These are phyloP conservation scores for Corylus avellana DNA, from an alignment of 306 rosid species.

Conservation along the genomic window DNA sequence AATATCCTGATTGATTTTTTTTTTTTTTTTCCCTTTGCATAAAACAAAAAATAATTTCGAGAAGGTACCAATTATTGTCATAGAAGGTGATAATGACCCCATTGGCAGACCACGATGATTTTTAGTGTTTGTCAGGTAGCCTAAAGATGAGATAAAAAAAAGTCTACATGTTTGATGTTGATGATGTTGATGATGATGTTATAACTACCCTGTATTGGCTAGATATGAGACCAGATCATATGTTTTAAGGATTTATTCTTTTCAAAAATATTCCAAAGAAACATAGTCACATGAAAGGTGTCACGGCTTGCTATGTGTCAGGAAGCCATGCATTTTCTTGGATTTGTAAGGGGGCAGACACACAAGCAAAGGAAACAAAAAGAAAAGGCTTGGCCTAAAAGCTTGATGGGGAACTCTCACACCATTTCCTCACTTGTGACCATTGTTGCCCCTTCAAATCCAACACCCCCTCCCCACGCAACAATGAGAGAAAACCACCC, in stretches of 20 bases:
- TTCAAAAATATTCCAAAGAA: not conserved
- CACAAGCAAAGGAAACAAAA: not conserved
- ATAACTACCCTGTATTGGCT: not conserved
- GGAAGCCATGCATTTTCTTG: not conserved
- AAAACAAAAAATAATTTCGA: not conserved
- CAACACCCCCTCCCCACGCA: no score
- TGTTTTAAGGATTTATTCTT: not conserved
- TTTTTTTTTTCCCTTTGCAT: not conserved
- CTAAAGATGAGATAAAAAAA: constrained; percentile 12
- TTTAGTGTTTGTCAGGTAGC: not conserved
- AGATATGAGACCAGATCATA: not conserved
- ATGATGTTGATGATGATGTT: constrained; percentile 23
- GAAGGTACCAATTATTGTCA: not conserved
- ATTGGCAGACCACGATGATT: not conserved
- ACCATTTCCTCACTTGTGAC: no score
- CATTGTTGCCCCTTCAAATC: no score
- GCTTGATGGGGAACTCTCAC: no score
- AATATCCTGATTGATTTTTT: not conserved
- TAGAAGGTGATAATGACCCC: not conserved
- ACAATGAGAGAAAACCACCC: no score
- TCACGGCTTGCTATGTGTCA: constrained; percentile 35
- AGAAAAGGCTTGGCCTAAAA: no score
- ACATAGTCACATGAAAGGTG: constrained; percentile 17
- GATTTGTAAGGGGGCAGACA: not conserved
- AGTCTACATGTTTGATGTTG: constrained; percentile 19